Base-by-base conservation (phyloP, 345 rosid species). In the Salix exigua region DNA sequence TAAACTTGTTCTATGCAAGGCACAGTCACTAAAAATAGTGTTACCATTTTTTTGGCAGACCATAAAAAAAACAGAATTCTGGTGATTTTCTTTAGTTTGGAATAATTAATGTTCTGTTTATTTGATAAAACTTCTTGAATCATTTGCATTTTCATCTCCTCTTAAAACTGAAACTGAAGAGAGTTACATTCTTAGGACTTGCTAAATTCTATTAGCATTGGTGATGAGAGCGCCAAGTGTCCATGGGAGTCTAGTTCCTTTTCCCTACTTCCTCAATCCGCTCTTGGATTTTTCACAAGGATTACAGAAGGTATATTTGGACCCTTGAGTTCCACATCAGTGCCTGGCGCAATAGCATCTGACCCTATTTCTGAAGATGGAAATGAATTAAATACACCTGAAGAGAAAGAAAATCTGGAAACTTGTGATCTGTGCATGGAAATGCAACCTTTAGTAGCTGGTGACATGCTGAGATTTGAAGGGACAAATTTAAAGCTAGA, bases 261-360 rank as follows among this genome's bases (percentile, higher is more conserved):
- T 74, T 89, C 82, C 80, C 82, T 81, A 82, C 91, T 82, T 83
- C 91, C 93, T 67, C 90, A 73, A 79, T 88, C 87, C 79, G 89
- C 96, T 65, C 61, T 91, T 72, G 93, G 91, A 75, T 87, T 93
- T 83, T 85, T 95, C 78, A 78, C 82, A 14, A 87, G 86, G 80
- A 83, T 88, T 80, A 87, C 84, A 26, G 81, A 83, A 31, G 78
- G 88, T 83, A 73, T 95, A 72, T 88, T 95, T 65, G 86, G 92
- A 74, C 82, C 86, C 61, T 81, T 79, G 35, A 75, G 87, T 79
- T 88, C 88, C 31, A 61, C 83, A 65, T 83, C 92, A n/a, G 72
- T 64, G 64, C 70, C 83, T 70, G 81, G 81, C 75, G 71, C 85
- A 14, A 73, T 77, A 28, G 79, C 85, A 64, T 79, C 85, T 75